These are phyloP conservation scores for Leccinum fuscescens DNA, from an alignment of 1,284 basidiomycete species.

Conservation along the genomic window DNA sequence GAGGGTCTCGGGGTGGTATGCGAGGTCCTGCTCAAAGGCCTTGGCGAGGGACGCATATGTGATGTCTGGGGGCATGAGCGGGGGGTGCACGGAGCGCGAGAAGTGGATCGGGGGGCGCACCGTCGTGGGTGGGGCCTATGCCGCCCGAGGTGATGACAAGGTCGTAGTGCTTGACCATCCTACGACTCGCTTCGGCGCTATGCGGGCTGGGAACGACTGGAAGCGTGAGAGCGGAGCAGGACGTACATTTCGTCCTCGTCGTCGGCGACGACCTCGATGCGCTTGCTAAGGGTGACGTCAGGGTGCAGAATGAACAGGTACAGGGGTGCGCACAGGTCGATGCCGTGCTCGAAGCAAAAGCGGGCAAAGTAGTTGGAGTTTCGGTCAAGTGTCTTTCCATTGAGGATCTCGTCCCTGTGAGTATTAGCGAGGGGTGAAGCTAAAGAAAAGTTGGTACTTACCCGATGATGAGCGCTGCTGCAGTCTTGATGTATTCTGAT, in stretches of 20 bases:
- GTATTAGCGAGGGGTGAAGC: accelerated
- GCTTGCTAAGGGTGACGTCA: constrained; percentile 51
- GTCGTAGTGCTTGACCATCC: constrained; percentile 83
- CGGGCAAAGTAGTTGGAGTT: constrained; percentile 86
- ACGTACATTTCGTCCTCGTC: constrained; percentile 86
- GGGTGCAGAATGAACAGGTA: background rate
- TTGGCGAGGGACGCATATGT: constrained; percentile 86
- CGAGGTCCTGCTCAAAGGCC: constrained; percentile 77
- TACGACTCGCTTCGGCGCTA: constrained; percentile 80
- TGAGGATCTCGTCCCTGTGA: constrained; percentile 76
- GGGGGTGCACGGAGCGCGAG: background rate
- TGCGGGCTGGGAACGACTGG: background rate
- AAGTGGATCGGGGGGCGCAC: constrained; percentile 36
- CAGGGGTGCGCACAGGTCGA: constrained; percentile 67
- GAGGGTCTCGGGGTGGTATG: constrained; percentile 80
- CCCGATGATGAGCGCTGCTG: constrained; percentile 77
- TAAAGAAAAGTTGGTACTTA: constrained; percentile 22
- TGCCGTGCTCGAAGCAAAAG: constrained; percentile 85
- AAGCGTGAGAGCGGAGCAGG: background rate
- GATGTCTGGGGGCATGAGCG: constrained; percentile 56
- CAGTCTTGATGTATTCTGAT: constrained; percentile 66
- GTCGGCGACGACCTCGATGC: constrained; percentile 90
- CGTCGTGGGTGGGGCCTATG: constrained; percentile 86
- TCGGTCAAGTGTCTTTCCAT: constrained; percentile 84
- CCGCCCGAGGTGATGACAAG: constrained; percentile 86